Percentiles rank a stretch among this genome's conserved stretches.
phyloP scores from a whole-genome alignment of 805 yeast species.

The Saccharomyces mikatae region DNA sequence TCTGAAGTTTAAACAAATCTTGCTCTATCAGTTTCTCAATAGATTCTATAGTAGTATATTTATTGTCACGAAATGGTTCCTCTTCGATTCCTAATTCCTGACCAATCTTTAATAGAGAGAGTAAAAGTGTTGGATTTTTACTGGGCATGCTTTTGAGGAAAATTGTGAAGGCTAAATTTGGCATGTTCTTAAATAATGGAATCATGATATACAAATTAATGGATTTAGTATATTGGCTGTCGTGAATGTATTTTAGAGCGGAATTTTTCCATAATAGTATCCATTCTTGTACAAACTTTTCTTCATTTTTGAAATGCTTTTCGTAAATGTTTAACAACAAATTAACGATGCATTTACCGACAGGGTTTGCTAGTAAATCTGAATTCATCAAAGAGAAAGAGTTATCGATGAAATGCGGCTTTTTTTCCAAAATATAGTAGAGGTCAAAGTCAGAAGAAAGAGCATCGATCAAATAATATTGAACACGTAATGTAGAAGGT shows the following conservation, averaged over 20 bases:
- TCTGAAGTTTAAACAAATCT: conserved; percentile 39
- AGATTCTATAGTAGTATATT: conserved; percentile 29
- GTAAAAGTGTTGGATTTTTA: conserved; percentile 32
- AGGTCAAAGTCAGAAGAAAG: conserved; percentile 44
- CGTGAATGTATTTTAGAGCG: conserved; percentile 31
- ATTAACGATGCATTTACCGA: conserved; percentile 48
- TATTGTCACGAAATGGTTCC: conserved; percentile 39
- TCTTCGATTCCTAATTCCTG: conserved; percentile 48
- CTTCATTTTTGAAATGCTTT: conserved; percentile 19
- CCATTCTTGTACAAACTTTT: conserved; percentile 33
- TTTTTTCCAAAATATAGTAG: conserved; percentile 33
- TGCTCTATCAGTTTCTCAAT: conserved; percentile 39
- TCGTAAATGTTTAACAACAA: conserved; percentile 32
- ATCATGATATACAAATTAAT: conserved; percentile 57
- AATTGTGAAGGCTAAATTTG: conserved; percentile 35
- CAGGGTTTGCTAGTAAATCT: conserved; percentile 57
- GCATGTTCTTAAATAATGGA: conserved; percentile 43
- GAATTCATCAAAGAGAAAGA: conserved; percentile 45
- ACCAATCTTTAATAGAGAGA: conserved; percentile 56
- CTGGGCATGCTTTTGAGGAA: conserved; percentile 29
- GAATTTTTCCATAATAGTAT: conserved; percentile 41
- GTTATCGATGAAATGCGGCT: conserved; percentile 39
- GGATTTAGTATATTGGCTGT: conserved; percentile 34
- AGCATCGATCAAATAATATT: conserved; percentile 52
- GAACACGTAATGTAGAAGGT: conserved; percentile 47